Conservation (phyloP, 1,284 basidiomycete genomes). For the Pyrrhoderma lamaoense region DNA sequence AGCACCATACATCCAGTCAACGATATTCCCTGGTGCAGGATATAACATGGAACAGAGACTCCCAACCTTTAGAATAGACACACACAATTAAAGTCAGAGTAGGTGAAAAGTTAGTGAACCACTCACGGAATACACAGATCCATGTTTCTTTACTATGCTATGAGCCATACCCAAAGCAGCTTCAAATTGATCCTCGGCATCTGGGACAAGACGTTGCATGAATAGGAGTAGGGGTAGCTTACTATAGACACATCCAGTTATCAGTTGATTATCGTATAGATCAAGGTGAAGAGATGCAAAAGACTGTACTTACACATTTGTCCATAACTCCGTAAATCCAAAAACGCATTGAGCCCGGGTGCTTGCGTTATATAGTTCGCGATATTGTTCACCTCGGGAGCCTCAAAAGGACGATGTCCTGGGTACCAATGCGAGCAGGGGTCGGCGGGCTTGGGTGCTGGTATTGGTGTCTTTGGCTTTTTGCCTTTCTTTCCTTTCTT, state of each 20-base stretch:
- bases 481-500: slow-evolving; percentile 16
- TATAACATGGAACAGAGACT: slow-evolving; percentile 63
- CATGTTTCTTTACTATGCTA: slow-evolving; percentile 53
- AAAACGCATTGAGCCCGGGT: slow-evolving; percentile 49
- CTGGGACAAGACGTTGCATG: slow-evolving; percentile 63
- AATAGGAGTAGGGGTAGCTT: slow-evolving; percentile 69
- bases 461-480: slow-evolving; percentile 24
- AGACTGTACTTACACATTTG: slow-evolving; percentile 63
- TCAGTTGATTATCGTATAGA: not conserved
- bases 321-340: slow-evolving; percentile 79
- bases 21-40: slow-evolving; percentile 63
- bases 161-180: slow-evolving; percentile 65
- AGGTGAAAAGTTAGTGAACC: not conserved
- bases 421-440: slow-evolving; percentile 72
- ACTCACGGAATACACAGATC: slow-evolving; percentile 43
- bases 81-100: too few species aligned
- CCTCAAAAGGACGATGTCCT: slow-evolving; percentile 64
- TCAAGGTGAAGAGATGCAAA: not conserved
- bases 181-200: slow-evolving; percentile 80
- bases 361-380: slow-evolving; percentile 59
- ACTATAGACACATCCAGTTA: slow-evolving; percentile 31
- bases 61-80: slow-evolving; percentile 38
- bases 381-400: slow-evolving; percentile 70
- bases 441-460: slow-evolving; percentile 28
- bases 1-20: slow-evolving; percentile 69